A percentile compares a stretch with the other conserved stretches of the same genome.
These are phyloP conservation scores for Breynia disticha DNA, from an alignment of 441 rosid species.

Conservation along the genomic window DNA sequence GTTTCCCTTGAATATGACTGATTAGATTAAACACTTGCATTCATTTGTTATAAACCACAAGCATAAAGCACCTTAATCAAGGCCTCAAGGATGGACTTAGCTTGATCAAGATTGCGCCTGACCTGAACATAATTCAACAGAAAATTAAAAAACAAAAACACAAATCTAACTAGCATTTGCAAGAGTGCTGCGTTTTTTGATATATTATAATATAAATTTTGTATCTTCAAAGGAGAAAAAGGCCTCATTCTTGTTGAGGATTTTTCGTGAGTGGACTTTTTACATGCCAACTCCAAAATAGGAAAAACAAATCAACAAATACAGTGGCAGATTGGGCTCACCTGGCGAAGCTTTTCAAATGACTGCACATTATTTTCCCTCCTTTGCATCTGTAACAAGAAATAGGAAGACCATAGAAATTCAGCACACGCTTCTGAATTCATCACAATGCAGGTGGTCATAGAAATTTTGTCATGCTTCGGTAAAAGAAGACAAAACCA, in stretches of 20 bases:
- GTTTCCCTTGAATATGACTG: neutral
- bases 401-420: conserved; percentile 4
- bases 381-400: conserved; percentile 69
- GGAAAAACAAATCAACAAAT: conserved; percentile 1
- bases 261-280: neutral
- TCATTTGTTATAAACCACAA: conserved; percentile 13
- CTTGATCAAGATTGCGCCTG: conserved; percentile 94
- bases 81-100: conserved; percentile 76
- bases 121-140: conserved; percentile 42
- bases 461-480: too few species aligned
- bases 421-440: neutral
- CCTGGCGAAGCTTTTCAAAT: conserved; percentile 98
- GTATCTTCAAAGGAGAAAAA: neutral
- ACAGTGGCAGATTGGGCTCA: conserved; percentile 19
- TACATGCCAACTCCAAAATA: neutral
- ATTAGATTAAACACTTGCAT: neutral
- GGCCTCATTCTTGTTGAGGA: neutral
- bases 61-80: conserved; percentile 62
- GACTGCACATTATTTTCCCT: conserved; percentile 95
- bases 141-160: too few species aligned
- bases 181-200: too few species aligned
- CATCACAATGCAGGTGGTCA: too few species aligned
- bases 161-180: too few species aligned
- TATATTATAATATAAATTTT: too few species aligned
- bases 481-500: neutral